These are phyloP conservation scores for Auriscalpium microsporum DNA, from an alignment of 768 basidiomycete genomes.

Conservation along the genomic window DNA sequence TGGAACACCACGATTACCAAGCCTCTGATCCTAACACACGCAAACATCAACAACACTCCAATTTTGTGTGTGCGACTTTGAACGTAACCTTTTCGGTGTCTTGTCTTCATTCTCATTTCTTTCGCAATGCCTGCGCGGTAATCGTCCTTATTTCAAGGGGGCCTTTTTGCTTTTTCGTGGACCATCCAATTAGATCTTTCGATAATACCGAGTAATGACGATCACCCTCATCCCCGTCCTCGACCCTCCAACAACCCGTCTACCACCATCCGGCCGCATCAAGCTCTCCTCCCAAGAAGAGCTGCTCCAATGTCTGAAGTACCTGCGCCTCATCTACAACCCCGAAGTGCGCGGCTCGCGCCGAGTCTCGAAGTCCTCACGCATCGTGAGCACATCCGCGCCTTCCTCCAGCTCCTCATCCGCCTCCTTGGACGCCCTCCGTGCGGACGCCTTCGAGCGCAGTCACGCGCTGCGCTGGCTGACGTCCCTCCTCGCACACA, in stretches of 20 bases:
- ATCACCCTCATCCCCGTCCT: background rate
- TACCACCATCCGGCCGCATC: slow-evolving; percentile 47
- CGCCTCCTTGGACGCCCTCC: slow-evolving; percentile 23
- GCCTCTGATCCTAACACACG: no score
- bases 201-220: background rate
- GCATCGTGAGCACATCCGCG: background rate
- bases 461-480: slow-evolving; percentile 68
- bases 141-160: background rate
- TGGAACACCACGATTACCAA: no score
- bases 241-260: slow-evolving; percentile 38
- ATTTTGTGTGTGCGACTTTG: no score
- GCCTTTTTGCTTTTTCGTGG: background rate
- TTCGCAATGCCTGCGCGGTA: background rate
- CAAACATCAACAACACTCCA: no score
- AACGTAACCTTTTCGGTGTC: no score
- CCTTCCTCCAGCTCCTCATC: slow-evolving; percentile 8
- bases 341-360: slow-evolving; percentile 57
- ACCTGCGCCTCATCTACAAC: slow-evolving; percentile 47
- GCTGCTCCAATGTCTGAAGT: slow-evolving; percentile 38
- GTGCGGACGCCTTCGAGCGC: slow-evolving; percentile 61
- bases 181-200: background rate
- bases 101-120: background rate
- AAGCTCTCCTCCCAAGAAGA: slow-evolving; percentile 24
- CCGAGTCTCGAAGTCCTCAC: slow-evolving; percentile 17
- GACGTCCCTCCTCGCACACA: slow-evolving; percentile 44